A percentile compares a stretch with the other conserved stretches of the same genome.
Evolutionary conservation across 371 early-diverging fungal genomes (phyloP).

Genomic region (Mucor racemosus): DNA sequence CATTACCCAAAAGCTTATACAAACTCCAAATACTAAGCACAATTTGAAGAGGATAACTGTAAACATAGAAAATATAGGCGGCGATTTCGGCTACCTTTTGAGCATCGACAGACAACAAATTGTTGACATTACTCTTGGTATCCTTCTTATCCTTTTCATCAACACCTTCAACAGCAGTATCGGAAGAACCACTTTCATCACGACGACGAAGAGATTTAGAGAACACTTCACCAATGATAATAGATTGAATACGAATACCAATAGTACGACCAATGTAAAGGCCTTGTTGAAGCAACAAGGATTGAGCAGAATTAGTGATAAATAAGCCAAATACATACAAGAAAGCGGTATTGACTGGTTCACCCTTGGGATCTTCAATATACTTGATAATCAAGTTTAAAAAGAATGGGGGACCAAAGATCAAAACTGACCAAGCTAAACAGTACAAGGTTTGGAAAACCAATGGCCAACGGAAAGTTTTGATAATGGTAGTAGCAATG

Average conservation of each 20-base stretch:
- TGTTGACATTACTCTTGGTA: slow-evolving; percentile 50
- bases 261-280: slow-evolving; percentile 62
- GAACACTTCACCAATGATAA: slow-evolving; percentile 66
- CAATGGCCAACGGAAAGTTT: slow-evolving; percentile 45
- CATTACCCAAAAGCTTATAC: slow-evolving; percentile 64
- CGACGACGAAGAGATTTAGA: slow-evolving; percentile 61
- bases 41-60: slow-evolving; percentile 65
- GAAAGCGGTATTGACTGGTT: slow-evolving; percentile 50
- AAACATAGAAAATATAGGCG: slow-evolving; percentile 62
- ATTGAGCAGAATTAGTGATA: slow-evolving; percentile 50
- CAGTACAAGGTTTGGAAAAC: slow-evolving; percentile 48
- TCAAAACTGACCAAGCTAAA: slow-evolving; percentile 52
- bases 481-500: slow-evolving; percentile 32
- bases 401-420: slow-evolving; percentile 63
- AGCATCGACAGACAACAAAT: slow-evolving; percentile 63
- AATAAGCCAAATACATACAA: slow-evolving; percentile 69
- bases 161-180: not conserved
- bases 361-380: slow-evolving; percentile 48
- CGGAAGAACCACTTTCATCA: slow-evolving; percentile 40
- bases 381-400: slow-evolving; percentile 62
- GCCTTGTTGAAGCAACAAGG: slow-evolving; percentile 54
- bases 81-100: slow-evolving; percentile 58
- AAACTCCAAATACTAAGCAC: slow-evolving; percentile 63
- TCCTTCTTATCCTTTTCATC: slow-evolving; percentile 4
- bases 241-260: slow-evolving; percentile 62